Conservation (phyloP, 805 yeast species). For the Saturnispora sekii region DNA sequence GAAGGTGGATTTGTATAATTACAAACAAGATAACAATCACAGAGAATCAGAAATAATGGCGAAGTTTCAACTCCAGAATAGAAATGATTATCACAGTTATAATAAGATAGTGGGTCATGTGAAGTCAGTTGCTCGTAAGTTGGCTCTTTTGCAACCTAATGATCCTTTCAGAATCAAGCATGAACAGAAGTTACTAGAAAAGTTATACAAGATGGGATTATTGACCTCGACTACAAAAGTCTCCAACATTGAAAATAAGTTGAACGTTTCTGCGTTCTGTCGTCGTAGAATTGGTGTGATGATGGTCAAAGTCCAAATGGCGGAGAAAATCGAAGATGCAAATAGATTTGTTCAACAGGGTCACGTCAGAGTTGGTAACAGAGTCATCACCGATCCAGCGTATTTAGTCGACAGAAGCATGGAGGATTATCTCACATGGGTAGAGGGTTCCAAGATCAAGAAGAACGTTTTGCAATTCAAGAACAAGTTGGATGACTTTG, state of each 20-base stretch:
- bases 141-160: constrained; percentile 74
- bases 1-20: constrained; percentile 92
- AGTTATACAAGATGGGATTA: constrained; percentile 81
- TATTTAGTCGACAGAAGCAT: constrained; percentile 83
- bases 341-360: constrained; percentile 93
- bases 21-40: constrained; percentile 95
- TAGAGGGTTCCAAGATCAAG: constrained; percentile 90
- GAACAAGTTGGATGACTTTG: constrained; percentile 58
- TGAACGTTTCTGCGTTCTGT: constrained; percentile 87
- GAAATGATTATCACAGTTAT: constrained; percentile 94
- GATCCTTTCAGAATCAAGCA: constrained; percentile 85
- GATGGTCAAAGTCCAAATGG: constrained; percentile 91
- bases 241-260: constrained; percentile 82
- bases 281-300: constrained; percentile 89
- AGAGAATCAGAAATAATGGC: constrained; percentile 96
- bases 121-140: constrained; percentile 74
- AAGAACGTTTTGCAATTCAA: constrained; percentile 79
- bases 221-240: constrained; percentile 82
- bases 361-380: constrained; percentile 95
- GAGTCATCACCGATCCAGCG: constrained; percentile 92
- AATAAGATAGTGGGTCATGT: constrained; percentile 89
- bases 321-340: constrained; percentile 80
- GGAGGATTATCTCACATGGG: constrained; percentile 98
- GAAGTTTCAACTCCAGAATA: constrained; percentile 83
- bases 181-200: constrained; percentile 80